These are phyloP conservation scores for Emergomyces africanus DNA, from an alignment of 2,329 filamentous ascomycete species.

Conservation along the genomic window DNA sequence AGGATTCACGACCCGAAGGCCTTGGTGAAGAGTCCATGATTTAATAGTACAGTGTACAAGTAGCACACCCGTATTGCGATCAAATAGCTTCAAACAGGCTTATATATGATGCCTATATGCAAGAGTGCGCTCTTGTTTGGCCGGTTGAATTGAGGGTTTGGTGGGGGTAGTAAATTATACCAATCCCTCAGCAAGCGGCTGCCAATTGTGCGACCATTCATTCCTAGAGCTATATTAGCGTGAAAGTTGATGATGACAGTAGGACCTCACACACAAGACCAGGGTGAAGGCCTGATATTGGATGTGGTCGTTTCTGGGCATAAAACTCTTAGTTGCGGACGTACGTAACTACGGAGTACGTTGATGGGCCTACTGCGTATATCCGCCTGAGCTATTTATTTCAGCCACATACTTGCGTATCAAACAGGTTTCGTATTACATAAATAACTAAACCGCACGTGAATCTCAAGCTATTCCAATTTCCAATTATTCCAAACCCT, in stretches of 20 bases:
- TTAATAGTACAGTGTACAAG: not conserved
- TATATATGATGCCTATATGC: not conserved
- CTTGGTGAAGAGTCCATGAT: not conserved
- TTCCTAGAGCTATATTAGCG: not conserved
- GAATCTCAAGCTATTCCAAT: no score
- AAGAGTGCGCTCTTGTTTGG: not conserved
- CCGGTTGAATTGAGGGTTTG: not conserved
- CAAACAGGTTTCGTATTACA: no score
- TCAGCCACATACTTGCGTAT: no score
- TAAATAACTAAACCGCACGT: no score
- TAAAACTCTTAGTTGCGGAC: not conserved
- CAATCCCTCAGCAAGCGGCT: not conserved
- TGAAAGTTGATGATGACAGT: not conserved
- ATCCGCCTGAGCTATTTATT: no score
- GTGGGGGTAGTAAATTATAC: not conserved
- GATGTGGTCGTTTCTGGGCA: not conserved
- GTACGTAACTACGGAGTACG: no score
- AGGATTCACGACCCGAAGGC: not conserved
- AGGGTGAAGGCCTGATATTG: not conserved
- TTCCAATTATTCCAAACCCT: no score
- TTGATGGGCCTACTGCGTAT: no score
- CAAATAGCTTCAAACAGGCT: not conserved
- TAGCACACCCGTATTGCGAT: not conserved
- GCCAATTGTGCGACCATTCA: not conserved
- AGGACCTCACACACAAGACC: not conserved